phyloP scores from a whole-genome alignment of 495 filamentous ascomycete species.

The Hyaloscypha hepaticicola region DNA sequence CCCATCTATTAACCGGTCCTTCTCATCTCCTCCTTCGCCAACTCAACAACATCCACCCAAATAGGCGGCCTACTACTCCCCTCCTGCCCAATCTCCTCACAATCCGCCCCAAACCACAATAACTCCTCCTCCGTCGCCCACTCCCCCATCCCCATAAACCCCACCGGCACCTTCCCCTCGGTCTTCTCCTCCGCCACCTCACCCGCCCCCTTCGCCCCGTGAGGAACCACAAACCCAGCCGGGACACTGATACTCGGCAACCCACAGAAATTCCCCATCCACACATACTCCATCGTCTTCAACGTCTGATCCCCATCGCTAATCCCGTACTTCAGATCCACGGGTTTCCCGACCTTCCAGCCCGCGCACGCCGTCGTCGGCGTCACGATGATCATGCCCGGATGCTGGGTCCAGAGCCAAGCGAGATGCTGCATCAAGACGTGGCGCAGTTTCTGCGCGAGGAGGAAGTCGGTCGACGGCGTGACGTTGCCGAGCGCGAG shows the following conservation, averaged over 20 bases:
- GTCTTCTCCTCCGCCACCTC: constrained; percentile 3
- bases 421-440: constrained; percentile 83
- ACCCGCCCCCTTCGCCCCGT: constrained; percentile 22
- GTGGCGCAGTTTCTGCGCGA: constrained; percentile 70
- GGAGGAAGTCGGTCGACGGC: constrained; percentile 65
- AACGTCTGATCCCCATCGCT: constrained; percentile 72
- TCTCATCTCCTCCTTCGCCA: constrained; percentile 21
- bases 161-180: constrained; percentile 60
- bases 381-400: constrained; percentile 75
- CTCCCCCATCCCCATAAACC: constrained; percentile 83
- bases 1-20: background rate
- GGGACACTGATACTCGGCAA: constrained; percentile 75
- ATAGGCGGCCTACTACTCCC: constrained; percentile 39
- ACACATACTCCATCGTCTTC: constrained; percentile 84
- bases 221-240: constrained; percentile 60
- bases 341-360: constrained; percentile 53
- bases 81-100: constrained; percentile 52
- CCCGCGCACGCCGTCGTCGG: constrained; percentile 77
- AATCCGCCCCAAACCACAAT: constrained; percentile 69
- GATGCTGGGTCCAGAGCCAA: constrained; percentile 65
- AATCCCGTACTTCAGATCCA: constrained; percentile 61
- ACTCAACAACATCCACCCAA: constrained; percentile 43
- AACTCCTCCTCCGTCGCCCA: constrained; percentile 85
- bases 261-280: constrained; percentile 80
- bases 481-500: constrained; percentile 63